These are phyloP conservation scores for Tulasnella sp. DNA, from an alignment of 768 basidiomycete genomes.

Conservation along the genomic window DNA sequence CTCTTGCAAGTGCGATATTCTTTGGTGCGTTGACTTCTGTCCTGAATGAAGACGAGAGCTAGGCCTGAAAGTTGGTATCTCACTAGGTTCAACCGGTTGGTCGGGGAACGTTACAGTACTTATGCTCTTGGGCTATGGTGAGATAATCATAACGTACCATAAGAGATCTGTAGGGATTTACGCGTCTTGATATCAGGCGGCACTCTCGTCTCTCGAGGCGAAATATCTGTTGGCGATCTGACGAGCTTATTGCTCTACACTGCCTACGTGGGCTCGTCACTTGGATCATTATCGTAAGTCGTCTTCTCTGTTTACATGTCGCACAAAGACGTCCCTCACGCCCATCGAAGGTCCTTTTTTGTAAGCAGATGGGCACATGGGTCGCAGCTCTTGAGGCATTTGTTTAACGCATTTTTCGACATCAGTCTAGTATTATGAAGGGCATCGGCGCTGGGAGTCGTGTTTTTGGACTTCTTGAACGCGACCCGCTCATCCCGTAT, in stretches of 20 bases:
- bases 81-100: slow-evolving; percentile 55
- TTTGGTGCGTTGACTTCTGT: slow-evolving; percentile 43
- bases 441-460: slow-evolving; percentile 88
- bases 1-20: slow-evolving; percentile 84
- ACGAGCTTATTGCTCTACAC: slow-evolving; percentile 86
- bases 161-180: no score
- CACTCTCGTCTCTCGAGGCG: slow-evolving; percentile 75
- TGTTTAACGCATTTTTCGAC: no score
- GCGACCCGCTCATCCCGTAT: slow-evolving; percentile 61
- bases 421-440: slow-evolving; percentile 58
- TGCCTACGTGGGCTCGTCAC: slow-evolving; percentile 72
- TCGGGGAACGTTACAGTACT: slow-evolving; percentile 89
- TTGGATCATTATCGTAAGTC: slow-evolving; percentile 68
- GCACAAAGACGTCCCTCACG: not conserved
- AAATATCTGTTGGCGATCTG: slow-evolving; percentile 85
- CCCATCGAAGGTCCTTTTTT: slow-evolving; percentile 29
- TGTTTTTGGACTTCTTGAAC: slow-evolving; percentile 88
- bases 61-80: no score
- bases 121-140: slow-evolving; percentile 83
- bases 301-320: slow-evolving; percentile 29
- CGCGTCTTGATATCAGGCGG: slow-evolving; percentile 49
- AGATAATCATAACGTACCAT: slow-evolving; percentile 20
- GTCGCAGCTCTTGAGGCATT: slow-evolving; percentile 13
- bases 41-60: no score
- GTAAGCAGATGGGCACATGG: slow-evolving; percentile 24